These are phyloP conservation scores for Fusarium sp. DNA, from an alignment of 2,329 filamentous ascomycete genomes.

Conservation along the genomic window DNA sequence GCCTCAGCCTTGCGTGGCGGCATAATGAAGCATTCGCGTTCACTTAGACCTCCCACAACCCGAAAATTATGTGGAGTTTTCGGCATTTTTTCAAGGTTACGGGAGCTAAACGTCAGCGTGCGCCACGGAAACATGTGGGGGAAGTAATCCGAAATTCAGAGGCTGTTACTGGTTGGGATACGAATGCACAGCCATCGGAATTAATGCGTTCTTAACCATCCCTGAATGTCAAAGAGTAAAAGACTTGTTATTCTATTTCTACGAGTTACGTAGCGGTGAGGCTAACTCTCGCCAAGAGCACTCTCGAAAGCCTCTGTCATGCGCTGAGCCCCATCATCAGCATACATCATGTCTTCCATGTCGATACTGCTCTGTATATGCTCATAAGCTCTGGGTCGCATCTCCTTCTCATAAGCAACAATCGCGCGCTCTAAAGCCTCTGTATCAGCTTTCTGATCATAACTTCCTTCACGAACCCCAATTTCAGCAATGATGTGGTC, in stretches of 20 bases:
- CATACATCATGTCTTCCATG: conserved; percentile 2
- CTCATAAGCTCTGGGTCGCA: neutral
- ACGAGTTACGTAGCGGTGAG: neutral
- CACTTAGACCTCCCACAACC: neutral
- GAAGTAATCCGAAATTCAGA: neutral
- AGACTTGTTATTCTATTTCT: neutral
- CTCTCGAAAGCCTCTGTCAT: neutral
- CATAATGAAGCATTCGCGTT: neutral
- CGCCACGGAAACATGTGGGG: neutral
- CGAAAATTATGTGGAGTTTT: neutral
- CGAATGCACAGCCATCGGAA: neutral
- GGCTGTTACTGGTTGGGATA: neutral
- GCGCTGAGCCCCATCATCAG: neutral
- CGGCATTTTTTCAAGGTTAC: neutral
- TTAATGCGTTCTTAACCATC: neutral
- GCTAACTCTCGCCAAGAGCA: neutral
- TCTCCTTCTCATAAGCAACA: neutral
- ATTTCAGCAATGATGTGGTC: neutral
- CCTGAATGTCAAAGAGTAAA: fast-evolving
- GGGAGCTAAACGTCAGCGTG: neutral
- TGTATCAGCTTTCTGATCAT: neutral
- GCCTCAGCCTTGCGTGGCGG: neutral
- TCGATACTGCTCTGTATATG: conserved; percentile 6
- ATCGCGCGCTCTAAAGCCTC: neutral
- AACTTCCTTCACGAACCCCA: fast-evolving